Evolutionary conservation across 495 filamentous ascomycete genomes (phyloP).

Genomic region (Penicillium longicatenatum): DNA sequence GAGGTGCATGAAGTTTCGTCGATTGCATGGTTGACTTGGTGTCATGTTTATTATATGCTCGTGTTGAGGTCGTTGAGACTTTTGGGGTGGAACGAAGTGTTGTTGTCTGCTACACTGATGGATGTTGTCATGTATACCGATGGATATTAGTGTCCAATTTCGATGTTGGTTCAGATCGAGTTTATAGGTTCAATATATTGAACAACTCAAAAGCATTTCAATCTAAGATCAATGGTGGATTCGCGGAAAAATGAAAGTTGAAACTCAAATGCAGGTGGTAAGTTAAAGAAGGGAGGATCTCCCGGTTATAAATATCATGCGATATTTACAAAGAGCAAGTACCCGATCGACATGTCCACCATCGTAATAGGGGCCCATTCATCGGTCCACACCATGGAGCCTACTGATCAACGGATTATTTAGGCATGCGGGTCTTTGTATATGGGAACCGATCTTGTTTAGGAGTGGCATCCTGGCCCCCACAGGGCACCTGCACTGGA

Average conservation of each 20-base stretch:
- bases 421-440: not conserved
- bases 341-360: not conserved
- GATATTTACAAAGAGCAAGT: not conserved
- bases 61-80: not conserved
- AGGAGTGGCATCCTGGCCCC: not conserved
- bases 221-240: not conserved
- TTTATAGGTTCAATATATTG: too few species aligned
- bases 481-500: not conserved
- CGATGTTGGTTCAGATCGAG: not conserved
- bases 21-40: not conserved
- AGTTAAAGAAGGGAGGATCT: not conserved
- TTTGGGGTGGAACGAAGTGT: too few species aligned
- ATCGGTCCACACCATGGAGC: not conserved
- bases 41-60: not conserved
- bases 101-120: not conserved
- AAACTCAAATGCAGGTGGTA: not conserved
- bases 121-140: not conserved
- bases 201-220: too few species aligned
- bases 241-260: not conserved
- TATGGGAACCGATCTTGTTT: not conserved
- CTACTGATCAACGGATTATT: not conserved
- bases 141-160: not conserved
- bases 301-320: not conserved
- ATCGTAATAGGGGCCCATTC: not conserved
- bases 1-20: slow-evolving; percentile 28